Evolutionary conservation across 495 filamentous ascomycete species (phyloP).

Genomic region (Aspergillus ostianus): DNA sequence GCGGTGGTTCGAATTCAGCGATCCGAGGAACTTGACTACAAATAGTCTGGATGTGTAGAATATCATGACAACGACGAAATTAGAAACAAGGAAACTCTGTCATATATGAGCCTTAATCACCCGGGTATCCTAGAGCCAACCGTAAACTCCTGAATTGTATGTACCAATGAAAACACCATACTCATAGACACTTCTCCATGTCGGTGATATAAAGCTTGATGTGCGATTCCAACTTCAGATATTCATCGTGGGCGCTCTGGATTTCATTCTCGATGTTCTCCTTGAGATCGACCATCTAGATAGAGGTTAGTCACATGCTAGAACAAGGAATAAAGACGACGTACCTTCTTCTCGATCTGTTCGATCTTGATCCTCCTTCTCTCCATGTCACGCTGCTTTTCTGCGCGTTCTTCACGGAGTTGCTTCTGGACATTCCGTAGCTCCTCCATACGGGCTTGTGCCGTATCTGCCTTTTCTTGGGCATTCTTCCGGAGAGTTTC

Average conservation of each 20-base stretch:
- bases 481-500: slow-evolving; percentile 74
- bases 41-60: slow-evolving; percentile 6
- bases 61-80: slow-evolving; percentile 8
- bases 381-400: slow-evolving; percentile 89
- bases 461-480: slow-evolving; percentile 73
- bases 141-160: slow-evolving; percentile 38
- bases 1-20: slow-evolving; percentile 69
- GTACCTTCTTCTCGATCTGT: slow-evolving; percentile 97
- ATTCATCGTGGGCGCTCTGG: slow-evolving; percentile 82
- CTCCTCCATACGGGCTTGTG: slow-evolving; percentile 87
- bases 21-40: slow-evolving; percentile 4
- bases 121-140: slow-evolving; percentile 46
- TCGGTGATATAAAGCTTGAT: slow-evolving; percentile 97
- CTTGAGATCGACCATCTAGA: slow-evolving; percentile 91
- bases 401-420: slow-evolving; percentile 77
- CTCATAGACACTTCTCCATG: slow-evolving; percentile 89
- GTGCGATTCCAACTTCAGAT: slow-evolving; percentile 92
- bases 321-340: slow-evolving; percentile 9
- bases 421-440: slow-evolving; percentile 75
- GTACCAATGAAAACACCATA: slow-evolving; percentile 21
- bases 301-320: slow-evolving; percentile 11
- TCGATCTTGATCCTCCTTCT: slow-evolving; percentile 85
- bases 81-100: slow-evolving; percentile 17
- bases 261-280: slow-evolving; percentile 96
- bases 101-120: slow-evolving; percentile 19